Conservation (phyloP, 179 eudicot species). For the Spinacia oleracea region DNA sequence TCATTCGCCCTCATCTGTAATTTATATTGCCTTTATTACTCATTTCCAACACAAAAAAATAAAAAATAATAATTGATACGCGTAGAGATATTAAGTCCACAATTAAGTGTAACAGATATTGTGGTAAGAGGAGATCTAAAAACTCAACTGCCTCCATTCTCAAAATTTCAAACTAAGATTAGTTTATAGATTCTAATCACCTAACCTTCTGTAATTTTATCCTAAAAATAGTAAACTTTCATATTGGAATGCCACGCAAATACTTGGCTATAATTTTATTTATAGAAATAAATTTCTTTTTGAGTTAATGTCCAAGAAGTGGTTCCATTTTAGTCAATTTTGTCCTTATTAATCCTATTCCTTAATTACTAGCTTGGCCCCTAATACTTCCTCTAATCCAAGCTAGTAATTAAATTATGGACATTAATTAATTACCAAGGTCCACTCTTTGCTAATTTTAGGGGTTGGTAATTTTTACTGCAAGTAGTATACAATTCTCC, state of each 20-base stretch:
- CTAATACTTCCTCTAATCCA: not conserved
- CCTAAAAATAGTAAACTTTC: not conserved
- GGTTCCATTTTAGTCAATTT: conserved; percentile 22
- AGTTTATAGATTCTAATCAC: not conserved
- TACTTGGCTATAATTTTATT: not conserved
- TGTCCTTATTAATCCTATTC: conserved; percentile 19
- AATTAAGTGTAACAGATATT: conserved; percentile 2
- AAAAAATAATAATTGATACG: no score
- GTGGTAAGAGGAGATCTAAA: conserved; percentile 3
- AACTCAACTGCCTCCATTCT: conserved; percentile 26
- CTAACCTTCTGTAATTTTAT: conserved; percentile 11
- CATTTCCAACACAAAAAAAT: no score
- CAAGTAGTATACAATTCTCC: conserved; percentile 4
- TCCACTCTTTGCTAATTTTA: conserved; percentile 6
- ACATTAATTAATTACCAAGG: not conserved
- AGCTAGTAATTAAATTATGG: not conserved
- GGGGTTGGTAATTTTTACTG: not conserved
- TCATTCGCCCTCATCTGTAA: no score
- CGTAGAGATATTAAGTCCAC: not conserved
- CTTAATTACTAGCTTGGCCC: conserved; percentile 2
- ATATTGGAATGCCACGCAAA: conserved; percentile 11
- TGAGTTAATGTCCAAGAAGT: conserved; percentile 8
- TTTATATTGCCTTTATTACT: no score
- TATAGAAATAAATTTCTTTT: conserved; percentile 10
- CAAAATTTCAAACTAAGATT: not conserved